Conservation (phyloP, 2,329 filamentous ascomycete genomes). For the Trichoderma sp. region DNA sequence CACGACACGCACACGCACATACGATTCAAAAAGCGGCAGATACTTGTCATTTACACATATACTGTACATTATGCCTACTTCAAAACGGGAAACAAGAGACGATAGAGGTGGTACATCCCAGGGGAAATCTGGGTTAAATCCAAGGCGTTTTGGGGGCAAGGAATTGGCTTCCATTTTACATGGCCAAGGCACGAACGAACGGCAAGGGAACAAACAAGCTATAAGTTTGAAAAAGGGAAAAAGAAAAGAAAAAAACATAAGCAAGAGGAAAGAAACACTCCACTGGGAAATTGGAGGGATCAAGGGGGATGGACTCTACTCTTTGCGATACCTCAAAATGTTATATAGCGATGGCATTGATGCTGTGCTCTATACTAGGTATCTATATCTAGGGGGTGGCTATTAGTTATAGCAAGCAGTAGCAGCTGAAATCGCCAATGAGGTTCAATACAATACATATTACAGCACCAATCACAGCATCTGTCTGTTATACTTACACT, state of each 20-base stretch:
- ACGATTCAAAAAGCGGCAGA: neutral
- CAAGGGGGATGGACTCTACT: neutral
- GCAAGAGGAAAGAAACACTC: neutral
- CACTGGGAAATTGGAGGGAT: neutral
- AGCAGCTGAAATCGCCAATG: neutral
- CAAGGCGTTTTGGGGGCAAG: neutral
- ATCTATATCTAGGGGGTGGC: neutral
- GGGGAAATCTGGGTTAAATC: neutral
- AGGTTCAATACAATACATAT: neutral
- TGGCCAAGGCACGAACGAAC: neutral
- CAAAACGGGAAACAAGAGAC: neutral
- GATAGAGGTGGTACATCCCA: neutral
- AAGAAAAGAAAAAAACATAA: neutral
- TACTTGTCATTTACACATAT: neutral
- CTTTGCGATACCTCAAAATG: neutral
- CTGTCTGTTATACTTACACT: neutral
- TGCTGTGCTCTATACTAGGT: neutral
- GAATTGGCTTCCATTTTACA: neutral
- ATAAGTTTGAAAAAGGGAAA: neutral
- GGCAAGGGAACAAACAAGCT: neutral
- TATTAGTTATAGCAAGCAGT: neutral
- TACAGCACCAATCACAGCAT: neutral
- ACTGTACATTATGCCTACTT: conserved; percentile 12
- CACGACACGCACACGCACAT: neutral
- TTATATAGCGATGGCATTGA: neutral